A percentile compares a stretch with the other conserved stretches of the same genome.
These are phyloP conservation scores for Saposhnikovia divaricata DNA, from an alignment of 129 eudicot species.

Conservation along the genomic window DNA sequence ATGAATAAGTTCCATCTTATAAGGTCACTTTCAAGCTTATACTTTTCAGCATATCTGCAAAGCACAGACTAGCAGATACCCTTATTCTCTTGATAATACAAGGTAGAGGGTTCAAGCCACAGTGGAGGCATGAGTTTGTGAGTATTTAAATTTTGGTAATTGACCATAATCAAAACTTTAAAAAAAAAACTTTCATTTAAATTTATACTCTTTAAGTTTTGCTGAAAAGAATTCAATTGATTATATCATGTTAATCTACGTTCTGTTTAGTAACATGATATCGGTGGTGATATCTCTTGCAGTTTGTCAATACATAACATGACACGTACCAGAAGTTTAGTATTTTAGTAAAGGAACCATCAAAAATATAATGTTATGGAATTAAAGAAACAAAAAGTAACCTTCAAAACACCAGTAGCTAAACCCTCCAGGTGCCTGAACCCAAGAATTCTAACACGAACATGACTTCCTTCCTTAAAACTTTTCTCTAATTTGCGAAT, in stretches of 20 bases:
- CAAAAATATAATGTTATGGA: background rate
- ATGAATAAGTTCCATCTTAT: background rate
- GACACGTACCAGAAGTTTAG: background rate
- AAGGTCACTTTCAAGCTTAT: background rate
- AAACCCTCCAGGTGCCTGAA: conserved; percentile 84
- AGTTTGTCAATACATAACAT: background rate
- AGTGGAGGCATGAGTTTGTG: background rate
- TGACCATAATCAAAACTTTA: background rate
- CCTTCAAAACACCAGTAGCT: conserved; percentile 87
- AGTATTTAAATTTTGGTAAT: background rate
- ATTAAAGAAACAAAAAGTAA: conserved; percentile 13
- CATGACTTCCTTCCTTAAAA: conserved; percentile 74
- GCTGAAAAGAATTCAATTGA: background rate
- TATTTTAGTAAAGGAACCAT: background rate
- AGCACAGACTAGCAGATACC: background rate
- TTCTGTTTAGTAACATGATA: background rate
- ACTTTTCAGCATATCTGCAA: background rate
- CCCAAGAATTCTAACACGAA: conserved; percentile 83
- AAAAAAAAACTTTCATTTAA: background rate
- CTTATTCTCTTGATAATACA: background rate
- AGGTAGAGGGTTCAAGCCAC: background rate
- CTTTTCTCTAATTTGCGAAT: conserved; percentile 59
- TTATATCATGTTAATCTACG: background rate
- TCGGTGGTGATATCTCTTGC: background rate
- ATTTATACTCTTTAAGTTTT: background rate